Base-by-base conservation (phyloP, 129 eudicot genomes). In the Artemisia argyi region DNA sequence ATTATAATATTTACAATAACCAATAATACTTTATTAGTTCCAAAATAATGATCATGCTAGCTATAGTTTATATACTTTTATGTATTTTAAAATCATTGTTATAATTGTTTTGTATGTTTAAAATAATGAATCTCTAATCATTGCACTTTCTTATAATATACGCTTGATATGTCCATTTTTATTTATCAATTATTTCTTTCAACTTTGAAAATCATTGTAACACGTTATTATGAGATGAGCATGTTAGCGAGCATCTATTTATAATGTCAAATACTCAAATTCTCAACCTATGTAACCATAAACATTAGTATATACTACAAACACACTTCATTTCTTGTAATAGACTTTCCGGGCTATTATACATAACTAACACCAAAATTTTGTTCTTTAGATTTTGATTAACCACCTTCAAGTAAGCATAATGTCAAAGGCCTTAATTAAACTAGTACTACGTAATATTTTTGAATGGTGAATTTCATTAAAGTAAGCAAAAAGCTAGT, bases 141-240 rank as follows among this genome's bases (percentile, higher is more conserved):
- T 70, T 70, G 72, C 46, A 63, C 66, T 77, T 61, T 62, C 56
- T 71, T 77, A 69, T 50, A 54, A 65, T 73, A 61, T 73, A 39
- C 47, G 14, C 24, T 22, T 24, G 42, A 76, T 42, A 77, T 52
- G 13, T 52, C 62, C 65, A 61, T 70, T 70, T 61, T 77, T 16
- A 60, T 13, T 42, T 15, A 35, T 69, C 54, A 77, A 42, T 7
- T 51, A 53, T 39, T 61, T 70, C 17, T 77, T 69, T 70, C 44
- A 16, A 63, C 39, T 70, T 39, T 62, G 39, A 62, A 52, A 70
- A 53, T 77, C 59, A 52, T 77, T 77, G 67, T 5, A 69, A 53
- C 66, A 62, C 71, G 17, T 19, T 62, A 71, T 71, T 71, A 70
- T 63, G 39, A 58, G 16, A 24, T 44, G 42, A 35, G 61, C 61